Conservation (phyloP, 805 yeast genomes). For the Metschnikowia shivogae region DNA sequence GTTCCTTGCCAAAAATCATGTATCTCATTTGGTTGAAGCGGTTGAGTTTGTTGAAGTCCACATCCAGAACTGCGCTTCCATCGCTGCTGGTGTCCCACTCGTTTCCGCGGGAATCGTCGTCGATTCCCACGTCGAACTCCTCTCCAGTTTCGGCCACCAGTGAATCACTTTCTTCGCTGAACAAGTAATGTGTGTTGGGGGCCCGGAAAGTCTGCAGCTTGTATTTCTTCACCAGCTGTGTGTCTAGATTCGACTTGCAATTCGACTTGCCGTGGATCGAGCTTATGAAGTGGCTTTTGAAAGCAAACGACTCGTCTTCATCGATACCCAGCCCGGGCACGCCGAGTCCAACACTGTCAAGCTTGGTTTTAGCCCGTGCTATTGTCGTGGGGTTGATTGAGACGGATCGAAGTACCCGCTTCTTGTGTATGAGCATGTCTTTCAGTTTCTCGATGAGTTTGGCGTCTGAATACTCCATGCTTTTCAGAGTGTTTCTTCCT, state of each 20-base stretch:
- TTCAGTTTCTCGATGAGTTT: constrained; percentile 47
- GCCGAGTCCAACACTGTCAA: constrained; percentile 13
- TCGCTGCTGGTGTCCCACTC: constrained; percentile 16
- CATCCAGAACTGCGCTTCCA: constrained; percentile 12
- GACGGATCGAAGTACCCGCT: constrained; percentile 39
- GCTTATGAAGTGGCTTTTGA: constrained; percentile 16
- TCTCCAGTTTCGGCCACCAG: constrained; percentile 13
- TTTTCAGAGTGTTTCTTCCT: constrained; percentile 15
- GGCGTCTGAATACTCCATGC: constrained; percentile 49
- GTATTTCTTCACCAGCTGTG: constrained; percentile 28
- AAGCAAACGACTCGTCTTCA: constrained; percentile 16
- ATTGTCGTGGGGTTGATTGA: constrained; percentile 23
- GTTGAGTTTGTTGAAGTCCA: constrained; percentile 23
- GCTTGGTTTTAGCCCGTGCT: constrained; percentile 1
- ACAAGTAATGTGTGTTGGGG: constrained; percentile 5
- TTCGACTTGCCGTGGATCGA: constrained; percentile 5
- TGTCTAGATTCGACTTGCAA: constrained; percentile 9
- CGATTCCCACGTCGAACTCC: constrained; percentile 7
- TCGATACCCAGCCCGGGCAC: constrained; percentile 1
- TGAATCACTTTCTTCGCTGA: constrained; percentile 7
- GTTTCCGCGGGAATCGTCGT: constrained; percentile 13
- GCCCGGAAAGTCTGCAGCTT: constrained; percentile 32
- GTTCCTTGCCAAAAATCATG: constrained; percentile 29
- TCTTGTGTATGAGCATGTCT: constrained; percentile 41
- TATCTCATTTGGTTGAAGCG: constrained; percentile 34